A percentile compares a stretch with the other conserved stretches of the same genome.
Conservation (phyloP, 371 early-diverging fungal species). For the Mucor saturninus region DNA sequence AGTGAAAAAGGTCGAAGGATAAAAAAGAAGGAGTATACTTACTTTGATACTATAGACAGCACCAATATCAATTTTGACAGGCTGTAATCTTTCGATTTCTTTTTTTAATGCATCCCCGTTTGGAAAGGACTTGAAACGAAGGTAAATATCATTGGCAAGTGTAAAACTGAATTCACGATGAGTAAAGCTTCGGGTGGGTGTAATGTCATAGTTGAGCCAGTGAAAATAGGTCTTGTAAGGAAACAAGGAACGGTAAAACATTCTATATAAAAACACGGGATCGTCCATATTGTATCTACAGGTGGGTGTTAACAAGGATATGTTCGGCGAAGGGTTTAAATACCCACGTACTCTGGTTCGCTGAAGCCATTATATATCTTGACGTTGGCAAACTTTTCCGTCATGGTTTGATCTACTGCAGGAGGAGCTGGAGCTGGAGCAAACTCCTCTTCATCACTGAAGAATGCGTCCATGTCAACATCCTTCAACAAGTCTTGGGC, state of each 20-base stretch:
- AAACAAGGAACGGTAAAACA: conserved; percentile 86
- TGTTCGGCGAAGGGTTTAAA: not conserved
- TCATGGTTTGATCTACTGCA: not conserved
- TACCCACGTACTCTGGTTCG: not conserved
- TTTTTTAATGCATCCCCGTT: conserved; percentile 73
- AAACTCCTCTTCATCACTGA: conserved; percentile 26
- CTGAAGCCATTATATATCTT: conserved; percentile 22
- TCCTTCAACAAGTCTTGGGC: conserved; percentile 23
- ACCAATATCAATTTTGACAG: conserved; percentile 98
- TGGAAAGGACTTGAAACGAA: conserved; percentile 90
- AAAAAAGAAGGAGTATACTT: conserved; percentile 7
- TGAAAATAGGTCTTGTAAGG: conserved; percentile 79
- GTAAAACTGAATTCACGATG: conserved; percentile 97
- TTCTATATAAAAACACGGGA: conserved; percentile 53
- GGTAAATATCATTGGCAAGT: conserved; percentile 75
- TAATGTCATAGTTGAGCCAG: conserved; percentile 84
- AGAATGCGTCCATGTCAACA: conserved; percentile 22
- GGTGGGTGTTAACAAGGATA: no score
- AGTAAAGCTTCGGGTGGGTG: conserved; percentile 65
- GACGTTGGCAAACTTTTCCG: conserved; percentile 23
- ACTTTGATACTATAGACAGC: conserved; percentile 89
- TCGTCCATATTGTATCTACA: conserved; percentile 16
- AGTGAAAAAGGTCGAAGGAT: not conserved
- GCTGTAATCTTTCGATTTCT: conserved; percentile 76
- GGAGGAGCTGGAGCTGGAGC: not conserved